Evolutionary conservation across 345 rosid species (phyloP).

Genomic region (Salix arbutifolia): DNA sequence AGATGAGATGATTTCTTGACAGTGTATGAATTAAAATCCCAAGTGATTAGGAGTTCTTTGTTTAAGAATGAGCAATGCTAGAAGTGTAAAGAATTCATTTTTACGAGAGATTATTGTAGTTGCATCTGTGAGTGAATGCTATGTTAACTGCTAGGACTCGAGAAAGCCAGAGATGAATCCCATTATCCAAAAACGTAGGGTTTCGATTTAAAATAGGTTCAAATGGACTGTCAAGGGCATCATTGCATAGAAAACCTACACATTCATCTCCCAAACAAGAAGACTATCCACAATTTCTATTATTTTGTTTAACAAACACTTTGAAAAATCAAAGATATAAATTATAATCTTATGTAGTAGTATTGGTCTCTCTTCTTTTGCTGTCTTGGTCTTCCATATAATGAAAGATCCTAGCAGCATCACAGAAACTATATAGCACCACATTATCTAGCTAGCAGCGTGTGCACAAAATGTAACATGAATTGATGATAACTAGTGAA

Average conservation of each 20-base stretch:
- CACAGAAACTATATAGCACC: neutral
- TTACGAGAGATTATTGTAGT: neutral
- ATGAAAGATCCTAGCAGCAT: neutral
- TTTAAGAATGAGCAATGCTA: neutral
- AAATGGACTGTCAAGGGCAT: neutral
- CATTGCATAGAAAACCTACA: neutral
- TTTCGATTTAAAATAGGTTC: neutral
- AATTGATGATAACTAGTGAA: too few relatives aligned
- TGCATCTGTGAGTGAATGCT: neutral
- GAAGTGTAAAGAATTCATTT: neutral
- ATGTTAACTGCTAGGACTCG: neutral
- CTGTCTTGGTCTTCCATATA: neutral
- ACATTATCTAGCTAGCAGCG: neutral
- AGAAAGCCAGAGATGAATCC: neutral
- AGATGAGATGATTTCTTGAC: too few relatives aligned
- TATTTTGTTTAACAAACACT: neutral
- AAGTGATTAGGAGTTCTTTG: neutral
- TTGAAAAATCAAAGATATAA: neutral
- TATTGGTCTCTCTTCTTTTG: neutral
- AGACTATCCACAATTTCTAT: neutral
- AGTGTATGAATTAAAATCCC: neutral
- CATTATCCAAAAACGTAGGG: neutral
- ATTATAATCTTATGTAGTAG: neutral
- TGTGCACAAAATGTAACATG: too few relatives aligned
- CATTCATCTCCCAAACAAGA: neutral